These are phyloP conservation scores for Thelonectria blattea DNA, from an alignment of 2,329 filamentous ascomycete genomes.

Conservation along the genomic window DNA sequence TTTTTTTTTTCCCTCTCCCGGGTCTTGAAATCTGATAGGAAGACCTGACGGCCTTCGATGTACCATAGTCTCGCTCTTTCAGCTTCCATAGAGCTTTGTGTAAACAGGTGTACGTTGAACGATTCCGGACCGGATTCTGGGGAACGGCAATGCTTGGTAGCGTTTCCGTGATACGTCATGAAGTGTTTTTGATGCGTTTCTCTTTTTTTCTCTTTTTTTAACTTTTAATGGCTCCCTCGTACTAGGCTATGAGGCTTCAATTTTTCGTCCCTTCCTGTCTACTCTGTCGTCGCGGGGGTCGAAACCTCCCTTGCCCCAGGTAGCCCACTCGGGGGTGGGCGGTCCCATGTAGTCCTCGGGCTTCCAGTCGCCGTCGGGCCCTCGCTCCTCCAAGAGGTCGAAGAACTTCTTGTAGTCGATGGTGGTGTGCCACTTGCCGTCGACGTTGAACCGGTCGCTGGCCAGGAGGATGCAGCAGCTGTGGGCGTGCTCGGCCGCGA, in stretches of 20 bases:
- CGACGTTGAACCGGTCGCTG: conserved; percentile 76
- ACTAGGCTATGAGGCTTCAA: conserved; percentile 45
- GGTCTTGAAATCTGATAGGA: conserved; percentile 28
- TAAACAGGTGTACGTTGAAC: conserved; percentile 48
- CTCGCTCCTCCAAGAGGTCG: conserved; percentile 74
- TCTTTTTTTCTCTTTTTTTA: conserved; percentile 16
- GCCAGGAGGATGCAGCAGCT: conserved; percentile 91
- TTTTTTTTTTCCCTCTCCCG: too few species aligned
- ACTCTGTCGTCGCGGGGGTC: conserved; percentile 89
- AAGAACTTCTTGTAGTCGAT: conserved; percentile 95
- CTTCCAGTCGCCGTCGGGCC: conserved; percentile 70
- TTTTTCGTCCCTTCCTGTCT: conserved; percentile 80
- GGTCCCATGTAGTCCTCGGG: conserved; percentile 91
- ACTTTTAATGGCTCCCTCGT: conserved; percentile 14
- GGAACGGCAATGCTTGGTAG: conserved; percentile 42
- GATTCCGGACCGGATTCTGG: conserved; percentile 40
- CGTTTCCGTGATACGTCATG: conserved; percentile 41
- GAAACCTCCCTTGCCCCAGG: conserved; percentile 94
- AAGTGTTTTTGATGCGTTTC: conserved; percentile 29
- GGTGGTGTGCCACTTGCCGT: conserved; percentile 85
- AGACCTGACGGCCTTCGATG: conserved; percentile 44
- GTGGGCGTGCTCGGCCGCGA: conserved; percentile 93
- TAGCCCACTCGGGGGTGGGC: conserved; percentile 90
- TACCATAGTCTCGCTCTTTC: conserved; percentile 50
- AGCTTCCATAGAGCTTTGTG: conserved; percentile 50